phyloP scores from a whole-genome alignment of 306 rosid genomes.

The Albizia julibrissin region DNA sequence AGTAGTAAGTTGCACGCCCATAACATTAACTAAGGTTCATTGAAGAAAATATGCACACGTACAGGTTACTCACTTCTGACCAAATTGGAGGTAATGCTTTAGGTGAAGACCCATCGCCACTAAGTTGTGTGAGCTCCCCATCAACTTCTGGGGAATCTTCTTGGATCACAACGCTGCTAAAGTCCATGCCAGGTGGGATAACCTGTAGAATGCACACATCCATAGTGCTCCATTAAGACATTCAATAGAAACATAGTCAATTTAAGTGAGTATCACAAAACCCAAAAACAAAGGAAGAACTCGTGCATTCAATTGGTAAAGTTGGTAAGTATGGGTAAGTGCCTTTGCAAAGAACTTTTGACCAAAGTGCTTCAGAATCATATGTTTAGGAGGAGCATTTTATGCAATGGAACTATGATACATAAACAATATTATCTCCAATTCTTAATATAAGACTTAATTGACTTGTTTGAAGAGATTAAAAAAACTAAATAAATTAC shows the following conservation, averaged over 20 bases:
- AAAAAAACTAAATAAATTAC: too few relatives aligned
- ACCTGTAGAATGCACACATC: conserved; percentile 51
- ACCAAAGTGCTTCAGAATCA: neutral
- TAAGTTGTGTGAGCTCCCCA: conserved; percentile 61
- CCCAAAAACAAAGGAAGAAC: conserved; percentile 8
- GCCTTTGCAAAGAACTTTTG: conserved; percentile 10
- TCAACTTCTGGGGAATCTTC: conserved; percentile 74
- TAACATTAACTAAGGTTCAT: neutral
- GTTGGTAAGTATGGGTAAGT: neutral
- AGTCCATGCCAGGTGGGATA: conserved; percentile 95
- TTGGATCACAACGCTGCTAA: conserved; percentile 73
- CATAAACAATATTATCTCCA: neutral
- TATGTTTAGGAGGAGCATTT: conserved; percentile 4
- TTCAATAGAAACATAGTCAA: neutral
- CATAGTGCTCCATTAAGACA: conserved; percentile 12
- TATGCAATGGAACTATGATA: conserved; percentile 3
- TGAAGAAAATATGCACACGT: neutral
- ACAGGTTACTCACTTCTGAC: conserved; percentile 70
- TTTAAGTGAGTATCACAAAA: conserved; percentile 1
- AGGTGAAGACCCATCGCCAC: conserved; percentile 57
- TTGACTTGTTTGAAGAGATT: too few relatives aligned
- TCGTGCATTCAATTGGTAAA: neutral
- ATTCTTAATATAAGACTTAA: too few relatives aligned
- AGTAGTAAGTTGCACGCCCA: conserved; percentile 22
- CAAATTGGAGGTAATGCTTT: conserved; percentile 76